phyloP scores from a whole-genome alignment of 148 eudicot species.

The Cornus suecica region DNA sequence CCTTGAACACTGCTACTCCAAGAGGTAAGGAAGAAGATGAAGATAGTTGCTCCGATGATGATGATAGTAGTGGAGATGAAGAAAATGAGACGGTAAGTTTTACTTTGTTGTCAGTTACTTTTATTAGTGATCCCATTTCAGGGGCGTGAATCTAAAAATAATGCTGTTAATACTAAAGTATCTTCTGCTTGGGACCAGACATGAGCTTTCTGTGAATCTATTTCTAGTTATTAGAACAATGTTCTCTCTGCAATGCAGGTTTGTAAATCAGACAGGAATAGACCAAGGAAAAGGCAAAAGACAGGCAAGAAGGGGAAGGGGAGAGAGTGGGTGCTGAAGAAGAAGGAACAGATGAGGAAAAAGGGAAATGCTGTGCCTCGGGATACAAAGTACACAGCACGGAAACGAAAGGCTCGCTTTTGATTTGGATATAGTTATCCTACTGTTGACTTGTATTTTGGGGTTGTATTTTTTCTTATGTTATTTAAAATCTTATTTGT shows the following conservation, averaged over 20 bases:
- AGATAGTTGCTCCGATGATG: conserved; percentile 57
- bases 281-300: conserved; percentile 78
- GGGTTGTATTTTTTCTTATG: background rate
- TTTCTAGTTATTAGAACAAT: background rate
- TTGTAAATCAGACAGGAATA: conserved; percentile 63
- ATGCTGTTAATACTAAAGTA: background rate
- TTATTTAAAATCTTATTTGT: no score
- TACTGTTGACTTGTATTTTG: background rate
- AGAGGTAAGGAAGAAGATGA: conserved; percentile 67
- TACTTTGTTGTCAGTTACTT: background rate
- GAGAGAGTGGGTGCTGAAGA: conserved; percentile 58
- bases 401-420: conserved; percentile 78
- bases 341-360: conserved; percentile 78
- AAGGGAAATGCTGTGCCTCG: conserved; percentile 62
- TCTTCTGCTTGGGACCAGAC: background rate
- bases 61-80: conserved; percentile 63
- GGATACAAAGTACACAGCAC: conserved; percentile 76
- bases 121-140: background rate
- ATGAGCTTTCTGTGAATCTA: background rate
- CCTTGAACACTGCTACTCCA: conserved; percentile 57
- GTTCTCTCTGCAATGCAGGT: conserved; percentile 39
- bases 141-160: background rate
- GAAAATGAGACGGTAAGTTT: conserved; percentile 55
- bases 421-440: conserved; percentile 20
- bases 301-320: conserved; percentile 50